A percentile compares a stretch with the other conserved stretches of the same genome.
phyloP scores from a whole-genome alignment of 2,329 filamentous ascomycete species.

The Cladosporium cucumerinum region DNA sequence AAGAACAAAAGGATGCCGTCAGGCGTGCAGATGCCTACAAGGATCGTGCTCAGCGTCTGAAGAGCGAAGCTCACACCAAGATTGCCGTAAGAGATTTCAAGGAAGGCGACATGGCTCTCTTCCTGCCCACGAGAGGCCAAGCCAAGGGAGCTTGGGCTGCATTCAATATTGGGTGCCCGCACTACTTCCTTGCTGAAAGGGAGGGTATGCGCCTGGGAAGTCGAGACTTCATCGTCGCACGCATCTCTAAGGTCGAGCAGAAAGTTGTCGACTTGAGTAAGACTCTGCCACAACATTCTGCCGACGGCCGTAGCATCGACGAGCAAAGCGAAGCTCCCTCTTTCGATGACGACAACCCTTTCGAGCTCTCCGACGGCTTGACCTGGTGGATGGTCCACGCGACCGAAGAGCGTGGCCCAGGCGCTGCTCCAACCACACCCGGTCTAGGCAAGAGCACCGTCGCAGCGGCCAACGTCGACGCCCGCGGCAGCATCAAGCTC shows the following conservation, averaged over 20 bases:
- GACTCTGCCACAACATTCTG: conserved; percentile 41
- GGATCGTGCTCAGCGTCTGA: conserved; percentile 75
- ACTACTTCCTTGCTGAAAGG: conserved; percentile 94
- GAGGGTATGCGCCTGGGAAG: conserved; percentile 79
- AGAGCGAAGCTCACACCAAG: conserved; percentile 88
- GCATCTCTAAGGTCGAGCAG: conserved; percentile 87
- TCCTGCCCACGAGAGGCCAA: conserved; percentile 91
- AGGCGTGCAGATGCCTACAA: conserved; percentile 57
- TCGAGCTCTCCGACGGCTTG: conserved; percentile 89
- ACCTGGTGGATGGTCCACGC: conserved; percentile 97
- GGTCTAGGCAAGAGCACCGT: conserved; percentile 90
- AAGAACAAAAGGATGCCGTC: conserved; percentile 65
- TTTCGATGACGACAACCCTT: conserved; percentile 88
- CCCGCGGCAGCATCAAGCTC: conserved; percentile 62
- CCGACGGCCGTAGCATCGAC: conserved; percentile 42
- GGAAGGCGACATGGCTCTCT: conserved; percentile 89
- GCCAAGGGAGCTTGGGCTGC: conserved; percentile 94
- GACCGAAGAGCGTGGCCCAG: conserved; percentile 71
- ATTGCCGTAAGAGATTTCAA: conserved; percentile 96
- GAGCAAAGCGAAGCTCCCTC: conserved; percentile 54
- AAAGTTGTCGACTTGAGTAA: conserved; percentile 89
- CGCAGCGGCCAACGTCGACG: conserved; percentile 81
- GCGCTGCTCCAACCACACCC: conserved; percentile 80
- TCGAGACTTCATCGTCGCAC: conserved; percentile 93
- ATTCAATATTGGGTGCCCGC: conserved; percentile 95